These are phyloP conservation scores for Mytilinidion resinicola DNA, from an alignment of 495 filamentous ascomycete genomes.

Conservation along the genomic window DNA sequence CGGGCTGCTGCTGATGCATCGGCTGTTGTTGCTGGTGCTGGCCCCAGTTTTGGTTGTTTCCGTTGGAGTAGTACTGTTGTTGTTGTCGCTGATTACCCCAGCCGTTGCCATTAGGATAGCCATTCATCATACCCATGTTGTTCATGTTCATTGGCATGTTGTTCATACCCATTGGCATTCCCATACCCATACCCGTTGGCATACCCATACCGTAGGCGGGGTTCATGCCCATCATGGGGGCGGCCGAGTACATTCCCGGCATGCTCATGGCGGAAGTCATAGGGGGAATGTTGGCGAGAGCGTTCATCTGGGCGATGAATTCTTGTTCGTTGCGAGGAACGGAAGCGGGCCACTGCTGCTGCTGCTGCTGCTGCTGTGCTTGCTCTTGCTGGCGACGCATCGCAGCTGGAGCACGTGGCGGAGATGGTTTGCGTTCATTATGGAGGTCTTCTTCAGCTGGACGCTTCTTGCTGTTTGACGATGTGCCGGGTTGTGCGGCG, in stretches of 20 bases:
- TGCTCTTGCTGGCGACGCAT: constrained; percentile 35
- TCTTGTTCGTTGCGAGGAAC: constrained; percentile 18
- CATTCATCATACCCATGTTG: constrained; percentile 12
- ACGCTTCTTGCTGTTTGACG: constrained; percentile 60
- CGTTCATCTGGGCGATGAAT: constrained; percentile 31
- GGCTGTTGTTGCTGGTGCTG: not conserved
- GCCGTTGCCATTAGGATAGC: constrained; percentile 36
- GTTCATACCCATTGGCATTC: constrained; percentile 31
- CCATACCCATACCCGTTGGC: constrained; percentile 44
- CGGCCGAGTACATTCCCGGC: not conserved
- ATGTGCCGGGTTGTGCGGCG: constrained; percentile 14
- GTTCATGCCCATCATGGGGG: constrained; percentile 15
- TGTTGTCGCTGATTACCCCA: constrained; percentile 5
- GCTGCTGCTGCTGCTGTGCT: constrained; percentile 26
- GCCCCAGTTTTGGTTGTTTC: constrained; percentile 10
- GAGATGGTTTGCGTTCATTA: constrained; percentile 51
- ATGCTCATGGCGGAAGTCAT: constrained; percentile 1
- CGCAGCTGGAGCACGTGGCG: constrained; percentile 46
- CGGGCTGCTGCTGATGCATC: constrained; percentile 1
- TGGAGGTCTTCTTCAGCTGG: constrained; percentile 66
- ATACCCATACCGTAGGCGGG: constrained; percentile 16
- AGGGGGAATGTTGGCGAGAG: constrained; percentile 24
- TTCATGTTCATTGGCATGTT: constrained; percentile 38
- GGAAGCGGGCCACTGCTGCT: constrained; percentile 1
- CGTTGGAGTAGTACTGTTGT: constrained; percentile 1